A percentile compares a stretch with the other conserved stretches of the same genome.
phyloP scores from a whole-genome alignment of 2,329 filamentous ascomycete species.

The Botrytis galanthina region DNA sequence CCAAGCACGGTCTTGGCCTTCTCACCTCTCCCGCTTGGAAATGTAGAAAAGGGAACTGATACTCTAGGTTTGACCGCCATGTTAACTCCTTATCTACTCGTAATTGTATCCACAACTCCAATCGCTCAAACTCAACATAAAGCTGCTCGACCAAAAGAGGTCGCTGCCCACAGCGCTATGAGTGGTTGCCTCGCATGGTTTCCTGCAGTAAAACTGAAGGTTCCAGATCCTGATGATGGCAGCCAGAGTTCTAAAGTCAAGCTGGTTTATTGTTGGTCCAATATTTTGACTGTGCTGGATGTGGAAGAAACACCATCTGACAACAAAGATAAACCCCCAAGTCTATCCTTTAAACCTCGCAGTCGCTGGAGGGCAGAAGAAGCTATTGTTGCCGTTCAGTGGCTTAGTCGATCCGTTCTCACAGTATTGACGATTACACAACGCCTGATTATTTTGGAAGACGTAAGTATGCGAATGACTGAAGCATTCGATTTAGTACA shows the following conservation, averaged over 20 bases:
- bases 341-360: slow-evolving; percentile 74
- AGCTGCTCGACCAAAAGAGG: slow-evolving; percentile 83
- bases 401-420: slow-evolving; percentile 90
- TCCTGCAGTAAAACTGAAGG: slow-evolving; percentile 88
- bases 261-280: slow-evolving; percentile 97
- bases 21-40: slow-evolving; percentile 86
- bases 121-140: slow-evolving; percentile 97
- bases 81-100: slow-evolving; percentile 89
- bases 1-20: slow-evolving; percentile 95
- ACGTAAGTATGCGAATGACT: slow-evolving; percentile 83
- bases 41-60: slow-evolving; percentile 85
- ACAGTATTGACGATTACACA: slow-evolving; percentile 93
- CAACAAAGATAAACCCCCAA: slow-evolving; percentile 74
- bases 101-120: slow-evolving; percentile 95
- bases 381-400: slow-evolving; percentile 93
- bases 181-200: slow-evolving; percentile 97
- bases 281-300: slow-evolving; percentile 90
- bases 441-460: slow-evolving; percentile 86
- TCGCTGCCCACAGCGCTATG: slow-evolving; percentile 84
- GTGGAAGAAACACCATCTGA: slow-evolving; percentile 69
- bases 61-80: slow-evolving; percentile 88
- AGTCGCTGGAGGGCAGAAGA: slow-evolving; percentile 93
- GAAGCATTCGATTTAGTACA: slow-evolving; percentile 91
- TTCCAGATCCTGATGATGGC: slow-evolving; percentile 62
- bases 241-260: slow-evolving; percentile 77